Base-by-base conservation (phyloP, 768 basidiomycete genomes). In the Lentinula sp. region DNA sequence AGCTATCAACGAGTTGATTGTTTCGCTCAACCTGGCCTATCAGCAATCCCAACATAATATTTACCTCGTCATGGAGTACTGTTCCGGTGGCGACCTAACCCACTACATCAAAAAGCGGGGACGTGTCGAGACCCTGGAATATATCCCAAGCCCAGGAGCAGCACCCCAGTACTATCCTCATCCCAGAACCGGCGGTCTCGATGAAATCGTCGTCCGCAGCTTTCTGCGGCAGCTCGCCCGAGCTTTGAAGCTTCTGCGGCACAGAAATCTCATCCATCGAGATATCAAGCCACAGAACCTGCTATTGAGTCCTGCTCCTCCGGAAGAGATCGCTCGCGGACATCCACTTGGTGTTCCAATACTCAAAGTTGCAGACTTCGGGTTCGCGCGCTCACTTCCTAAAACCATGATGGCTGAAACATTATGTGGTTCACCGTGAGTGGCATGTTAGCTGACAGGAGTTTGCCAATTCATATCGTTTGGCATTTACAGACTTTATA, bases 281-380 rank as follows among this genome's bases (percentile, higher is more conserved):
- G 97, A 98, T 70, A 95, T 99, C 72, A 99, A 99, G 72, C 97
- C 97, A 32, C 95, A 93, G 88, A 98, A 99, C 73, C 80, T 98
- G 0, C 84, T 99, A 0, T 76, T 99, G 23, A 92, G 87, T 60
- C 92, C 96, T 0, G 84, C 95, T 0, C 80, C 89, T 0, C 80
- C 83, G 3, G 85, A 87, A 57, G 94, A 97, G 67, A 75, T 93
- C n/a, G 83, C 83, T 0, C 82, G 88, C 46, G 94, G 95, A 1
- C 94, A 98, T 73, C 94, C 95, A 0, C 72, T 90, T 1, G 95
- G 96, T 5, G 89, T 98, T 2, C 97, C 97, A 1, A 85, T 98
- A 23, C 85, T 99, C 67, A 98, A 98, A 74, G 87, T 98, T 1
- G 97, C 97, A 15, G 97, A 98, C 73, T 99, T 99, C 70, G 97